Evolutionary conservation across 495 filamentous ascomycete species (phyloP), one percentile per base, ranked within the genome.

Genomic region (Penicillium antarcticum): DNA sequence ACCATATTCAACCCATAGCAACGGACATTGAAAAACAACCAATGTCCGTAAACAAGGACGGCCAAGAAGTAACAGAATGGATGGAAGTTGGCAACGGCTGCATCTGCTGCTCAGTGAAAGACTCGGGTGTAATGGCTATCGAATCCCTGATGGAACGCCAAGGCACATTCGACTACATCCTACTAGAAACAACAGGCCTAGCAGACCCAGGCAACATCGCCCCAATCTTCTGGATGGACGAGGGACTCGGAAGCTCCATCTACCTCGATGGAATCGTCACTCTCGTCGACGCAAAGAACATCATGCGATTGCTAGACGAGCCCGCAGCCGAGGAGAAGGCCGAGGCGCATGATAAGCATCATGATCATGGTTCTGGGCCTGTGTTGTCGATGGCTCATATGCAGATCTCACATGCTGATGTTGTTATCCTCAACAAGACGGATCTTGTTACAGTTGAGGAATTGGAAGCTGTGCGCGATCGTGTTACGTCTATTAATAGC

Each of bases 31-130:
- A 98, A 62, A 96, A 95, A 65, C 87, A 95, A 65, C 87, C 89
- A 36, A 74, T 97, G 51, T 96, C 91, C 5, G 80, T 97, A 56
- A 91, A 87, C 62, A 82, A 91, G 66, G 87, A 84, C 55, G 91
- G 88, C 43, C 83, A 92, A 54, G 80, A 92, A 67, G 88, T 92
- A 2, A 87, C 94, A 58, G 91, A 96, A 72, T 97, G 92, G 92
- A 83, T 97, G 41, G 89, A 95, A 56, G 84, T 98, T 42, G 90
- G 87, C 38, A 98, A 98, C 61, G 94, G 94, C 51, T 98, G 94
- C 74, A 92, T 98, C 58, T 98, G 94, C 73, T 98, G 94, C 71
- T 95, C 92, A 18, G 92, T 98, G 59, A 98, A 95, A 75, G 92
- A 97, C 69, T 80, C 84, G 7, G 94, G 95, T 37, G 91, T 98